These are phyloP conservation scores for Histomonas meleagridis DNA, from an alignment of 208 protist species.

Conservation along the genomic window DNA sequence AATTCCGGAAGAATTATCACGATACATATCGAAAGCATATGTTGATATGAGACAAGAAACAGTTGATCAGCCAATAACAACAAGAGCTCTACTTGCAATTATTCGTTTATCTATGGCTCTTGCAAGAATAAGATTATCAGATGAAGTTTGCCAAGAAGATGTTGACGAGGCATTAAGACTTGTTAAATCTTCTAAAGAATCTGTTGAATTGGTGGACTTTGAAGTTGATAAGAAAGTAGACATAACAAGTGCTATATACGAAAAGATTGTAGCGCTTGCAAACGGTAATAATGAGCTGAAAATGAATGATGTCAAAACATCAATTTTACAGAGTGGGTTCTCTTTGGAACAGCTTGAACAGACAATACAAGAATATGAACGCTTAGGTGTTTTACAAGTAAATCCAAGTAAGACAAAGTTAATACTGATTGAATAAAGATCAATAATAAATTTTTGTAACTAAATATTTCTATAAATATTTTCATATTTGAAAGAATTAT, in stretches of 20 bases:
- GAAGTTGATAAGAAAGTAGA: not conserved
- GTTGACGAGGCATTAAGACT: constrained; percentile 54
- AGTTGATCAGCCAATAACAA: not conserved
- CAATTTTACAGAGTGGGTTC: not conserved
- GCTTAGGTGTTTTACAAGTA: not conserved
- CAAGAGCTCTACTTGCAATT: constrained; percentile 63
- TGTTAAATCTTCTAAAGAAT: not conserved
- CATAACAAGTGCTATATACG: not conserved
- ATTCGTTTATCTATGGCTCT: constrained; percentile 62
- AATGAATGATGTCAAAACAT: not conserved
- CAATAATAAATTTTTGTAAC: no score
- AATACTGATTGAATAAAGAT: not conserved
- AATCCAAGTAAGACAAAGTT: not conserved
- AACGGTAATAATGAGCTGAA: not conserved
- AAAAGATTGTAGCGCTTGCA: not conserved
- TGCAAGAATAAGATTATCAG: constrained; percentile 55
- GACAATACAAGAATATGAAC: not conserved
- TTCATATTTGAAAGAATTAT: no score
- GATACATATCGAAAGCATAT: constrained; percentile 59
- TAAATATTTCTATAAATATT: no score
- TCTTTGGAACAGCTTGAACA: not conserved
- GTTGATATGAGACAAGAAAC: constrained; percentile 53
- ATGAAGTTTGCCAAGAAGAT: constrained; percentile 53
- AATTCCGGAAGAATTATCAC: constrained; percentile 53
- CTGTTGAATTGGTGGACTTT: no score